phyloP scores from a whole-genome alignment of 2,329 filamentous ascomycete species.

The Alternaria gansuensis region DNA sequence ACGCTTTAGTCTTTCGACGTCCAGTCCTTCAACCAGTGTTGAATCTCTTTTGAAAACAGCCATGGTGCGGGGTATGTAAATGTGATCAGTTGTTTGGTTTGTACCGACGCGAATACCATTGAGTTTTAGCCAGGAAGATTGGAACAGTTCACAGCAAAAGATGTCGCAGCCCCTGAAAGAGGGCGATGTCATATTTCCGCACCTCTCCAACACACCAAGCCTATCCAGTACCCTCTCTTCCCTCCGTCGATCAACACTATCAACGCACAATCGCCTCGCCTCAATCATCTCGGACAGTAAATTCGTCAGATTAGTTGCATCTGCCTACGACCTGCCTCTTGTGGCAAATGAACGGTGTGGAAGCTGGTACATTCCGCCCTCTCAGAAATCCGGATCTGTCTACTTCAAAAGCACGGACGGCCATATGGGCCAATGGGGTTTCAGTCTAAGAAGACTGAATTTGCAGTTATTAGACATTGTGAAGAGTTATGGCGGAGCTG shows the following conservation, averaged over 20 bases:
- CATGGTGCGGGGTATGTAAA: constrained; percentile 17
- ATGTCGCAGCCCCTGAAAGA: constrained; percentile 44
- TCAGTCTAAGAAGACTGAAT: constrained; percentile 85
- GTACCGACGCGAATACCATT: neutral
- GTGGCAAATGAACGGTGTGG: constrained; percentile 95
- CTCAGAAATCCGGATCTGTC: constrained; percentile 72
- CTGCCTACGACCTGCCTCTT: constrained; percentile 70
- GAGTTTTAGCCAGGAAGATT: neutral
- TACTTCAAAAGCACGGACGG: constrained; percentile 99
- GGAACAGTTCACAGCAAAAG: neutral
- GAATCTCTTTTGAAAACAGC: neutral
- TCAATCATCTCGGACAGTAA: constrained; percentile 80
- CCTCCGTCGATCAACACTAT: constrained; percentile 78
- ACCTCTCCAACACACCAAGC: constrained; percentile 70
- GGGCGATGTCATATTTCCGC: constrained; percentile 63
- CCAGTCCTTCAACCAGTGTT: neutral
- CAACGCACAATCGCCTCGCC: constrained; percentile 79
- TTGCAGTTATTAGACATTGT: constrained; percentile 78
- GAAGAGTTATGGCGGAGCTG: constrained; percentile 73
- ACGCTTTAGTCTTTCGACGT: too few relatives aligned
- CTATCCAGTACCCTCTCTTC: constrained; percentile 69
- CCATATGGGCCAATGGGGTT: constrained; percentile 88
- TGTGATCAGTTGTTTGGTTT: neutral
- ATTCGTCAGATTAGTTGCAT: constrained; percentile 73
- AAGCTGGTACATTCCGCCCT: constrained; percentile 86